Percentiles rank a stretch among this genome's conserved stretches.
Evolutionary conservation across 192 early-diverging fungal genomes (phyloP).

Genomic region (Entomortierella lignicola): DNA sequence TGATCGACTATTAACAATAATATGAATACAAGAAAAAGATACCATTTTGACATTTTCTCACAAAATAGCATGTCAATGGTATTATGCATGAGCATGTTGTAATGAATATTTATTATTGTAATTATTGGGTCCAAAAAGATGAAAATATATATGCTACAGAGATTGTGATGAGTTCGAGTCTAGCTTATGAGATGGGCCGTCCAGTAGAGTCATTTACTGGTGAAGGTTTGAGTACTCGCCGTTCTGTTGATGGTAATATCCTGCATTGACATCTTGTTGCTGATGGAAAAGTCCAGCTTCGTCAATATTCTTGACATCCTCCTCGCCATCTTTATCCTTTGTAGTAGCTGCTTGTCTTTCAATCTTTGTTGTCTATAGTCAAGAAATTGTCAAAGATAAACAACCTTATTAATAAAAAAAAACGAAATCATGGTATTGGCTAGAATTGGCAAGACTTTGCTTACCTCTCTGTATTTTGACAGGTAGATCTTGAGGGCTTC

Average conservation of each 20-base stretch:
- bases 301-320: constrained; percentile 31
- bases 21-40: too few species aligned
- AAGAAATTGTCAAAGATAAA: background rate
- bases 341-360: constrained; percentile 57
- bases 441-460: too few species aligned
- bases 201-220: constrained; percentile 7
- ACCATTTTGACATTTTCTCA: background rate
- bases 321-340: constrained; percentile 65
- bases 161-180: background rate
- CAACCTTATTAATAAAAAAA: background rate
- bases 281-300: constrained; percentile 33
- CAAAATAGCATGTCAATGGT: too few species aligned
- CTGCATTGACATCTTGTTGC: constrained; percentile 31
- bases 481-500: constrained; percentile 92
- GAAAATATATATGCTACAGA: constrained; percentile 13
- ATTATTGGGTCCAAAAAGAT: background rate
- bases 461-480: constrained; percentile 89
- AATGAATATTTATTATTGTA: background rate
- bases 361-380: constrained; percentile 62
- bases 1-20: too few species aligned
- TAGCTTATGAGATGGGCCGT: background rate
- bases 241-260: constrained; percentile 40
- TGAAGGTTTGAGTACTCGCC: constrained; percentile 41
- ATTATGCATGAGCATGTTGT: background rate
- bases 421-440: background rate